Base-by-base conservation (phyloP, 2,329 filamentous ascomycete species). In the Ophioceras dolichostomum region DNA sequence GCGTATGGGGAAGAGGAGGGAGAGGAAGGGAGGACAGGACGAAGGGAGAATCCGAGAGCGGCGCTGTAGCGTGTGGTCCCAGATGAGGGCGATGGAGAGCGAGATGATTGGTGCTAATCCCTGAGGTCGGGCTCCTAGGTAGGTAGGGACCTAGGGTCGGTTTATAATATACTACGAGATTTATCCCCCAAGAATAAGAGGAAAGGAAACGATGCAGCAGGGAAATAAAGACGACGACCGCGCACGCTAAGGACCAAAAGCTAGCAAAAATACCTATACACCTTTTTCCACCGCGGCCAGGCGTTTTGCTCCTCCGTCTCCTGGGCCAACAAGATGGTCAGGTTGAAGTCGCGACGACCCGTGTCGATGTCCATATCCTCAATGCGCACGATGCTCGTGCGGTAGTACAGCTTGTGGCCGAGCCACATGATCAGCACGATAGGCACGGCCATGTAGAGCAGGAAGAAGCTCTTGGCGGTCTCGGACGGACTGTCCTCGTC, bases 331-430 rank as follows among this genome's bases (percentile, higher is more conserved):
- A 96, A 61, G 41, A 83, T 74, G 20, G 78, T 75, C 32, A 95
- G 61, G 54, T 94, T 88, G 40, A 95, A 72, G 51, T 94, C 86
- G 19, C 88, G 69, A 20, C 87, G 76, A 3, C 89, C 89, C 0
- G 87, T 94, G 41, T 81, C 74, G 43, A 95, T 61, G 58, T 95
- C 88, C 78, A 95, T 93, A 44, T 93, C 80, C 36, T 69, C 65
- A 24, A 71, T 60, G 14, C 70, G 66, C 31, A 94, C 68, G 40
- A 85, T 67, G 2, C 66, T 61, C 2, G 87, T 93, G 39, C 67
- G 68, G 53, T 74, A 83, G 57, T 67, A 81, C 24, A 91, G 13
- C 61, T 94, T 94, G 60, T 94, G 89, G 0, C 57, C 65, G 10
- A 84, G 32, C 55, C 83, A 94, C 56, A 80, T 83, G 28, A 67